Evolutionary conservation across 352 stramenopile genomes (phyloP), one percentile per base, ranked within the genome.

Genomic region (Globisporangium parvum): DNA sequence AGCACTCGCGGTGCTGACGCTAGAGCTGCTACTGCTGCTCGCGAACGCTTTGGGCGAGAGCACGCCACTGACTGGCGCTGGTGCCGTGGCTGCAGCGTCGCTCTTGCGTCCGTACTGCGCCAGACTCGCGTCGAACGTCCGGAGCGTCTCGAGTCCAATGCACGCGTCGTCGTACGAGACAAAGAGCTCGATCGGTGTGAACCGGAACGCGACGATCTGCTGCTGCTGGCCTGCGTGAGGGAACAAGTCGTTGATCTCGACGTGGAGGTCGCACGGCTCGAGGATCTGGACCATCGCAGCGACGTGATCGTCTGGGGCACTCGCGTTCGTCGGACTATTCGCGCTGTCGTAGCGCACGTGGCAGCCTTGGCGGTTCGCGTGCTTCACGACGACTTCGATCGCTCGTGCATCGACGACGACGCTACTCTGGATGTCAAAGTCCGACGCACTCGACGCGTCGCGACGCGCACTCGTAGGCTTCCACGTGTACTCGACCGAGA

Each of bases 181-280:
- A 40, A 86, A 93, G 8, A 91, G 71, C 62, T 91, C 73, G 46
- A 93, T 85, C 6, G 84, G 77, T 49, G 75, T 90, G 57, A 93
- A 85, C 14, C 57, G 71, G 20, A 93, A 57, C 17, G 78, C 67
- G 14, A 91, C 62, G 66, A 90, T 91, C 35, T 92, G 81, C 45
- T 93, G 84, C 6, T 78, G 67, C 48, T 89, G 77, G 5, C 73
- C 68, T 6, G 75, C 77, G 40, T 86, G 67, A 0, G 82, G 76
- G 51, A 87, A 85, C 44, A 92, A 41, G 45, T 90, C 76, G 24
- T 65, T 88, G 18, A 90, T 62, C 51, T 88, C 77, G 2, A 88
- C 63, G 24, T 85, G 72, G 1, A 93, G 46, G 33, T 80, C 69
- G 31, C 75, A 89, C 6, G 84, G 84, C 46, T 93, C 84, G n/a